phyloP scores from a whole-genome alignment of 2,329 filamentous ascomycete genomes.

The Venturia asperata region DNA sequence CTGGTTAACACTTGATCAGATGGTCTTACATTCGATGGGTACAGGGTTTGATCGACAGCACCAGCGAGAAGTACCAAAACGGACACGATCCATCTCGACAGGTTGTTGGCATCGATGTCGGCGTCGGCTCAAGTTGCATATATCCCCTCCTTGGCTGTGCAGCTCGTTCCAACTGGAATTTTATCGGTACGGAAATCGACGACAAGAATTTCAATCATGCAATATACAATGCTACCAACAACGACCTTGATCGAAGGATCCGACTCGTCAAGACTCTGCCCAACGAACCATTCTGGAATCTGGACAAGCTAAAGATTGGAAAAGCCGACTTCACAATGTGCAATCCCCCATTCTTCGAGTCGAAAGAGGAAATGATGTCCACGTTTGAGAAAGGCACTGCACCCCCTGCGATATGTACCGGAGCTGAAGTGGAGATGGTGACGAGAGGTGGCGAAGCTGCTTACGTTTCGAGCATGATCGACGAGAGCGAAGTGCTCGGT shows the following conservation, averaged over 20 bases:
- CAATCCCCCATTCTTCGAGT: constrained; percentile 92
- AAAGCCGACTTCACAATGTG: constrained; percentile 80
- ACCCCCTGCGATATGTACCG: constrained; percentile 68
- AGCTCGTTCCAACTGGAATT: constrained; percentile 58
- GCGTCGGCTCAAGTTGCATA: constrained; percentile 84
- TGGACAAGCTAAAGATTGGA: constrained; percentile 47
- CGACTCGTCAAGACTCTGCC: constrained; percentile 60
- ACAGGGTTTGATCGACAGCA: constrained; percentile 70
- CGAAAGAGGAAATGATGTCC: constrained; percentile 57
- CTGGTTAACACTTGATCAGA: constrained; percentile 35
- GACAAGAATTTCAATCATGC: constrained; percentile 60
- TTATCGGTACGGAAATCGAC: constrained; percentile 62
- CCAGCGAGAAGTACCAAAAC: constrained; percentile 41
- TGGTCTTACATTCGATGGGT: constrained; percentile 91
- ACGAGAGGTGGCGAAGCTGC: constrained; percentile 67
- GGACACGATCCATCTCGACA: constrained; percentile 44
- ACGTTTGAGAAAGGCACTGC: constrained; percentile 58
- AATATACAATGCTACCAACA: constrained; percentile 57
- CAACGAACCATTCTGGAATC: background rate
- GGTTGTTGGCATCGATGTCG: constrained; percentile 71
- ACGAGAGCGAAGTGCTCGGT: constrained; percentile 55
- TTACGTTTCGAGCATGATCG: constrained; percentile 65
- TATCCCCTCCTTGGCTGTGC: constrained; percentile 76
- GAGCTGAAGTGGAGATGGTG: constrained; percentile 79
- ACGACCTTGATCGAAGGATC: constrained; percentile 58